These are phyloP conservation scores for Mortierella sp. DNA, from an alignment of 371 early-diverging fungal species.

Conservation along the genomic window DNA sequence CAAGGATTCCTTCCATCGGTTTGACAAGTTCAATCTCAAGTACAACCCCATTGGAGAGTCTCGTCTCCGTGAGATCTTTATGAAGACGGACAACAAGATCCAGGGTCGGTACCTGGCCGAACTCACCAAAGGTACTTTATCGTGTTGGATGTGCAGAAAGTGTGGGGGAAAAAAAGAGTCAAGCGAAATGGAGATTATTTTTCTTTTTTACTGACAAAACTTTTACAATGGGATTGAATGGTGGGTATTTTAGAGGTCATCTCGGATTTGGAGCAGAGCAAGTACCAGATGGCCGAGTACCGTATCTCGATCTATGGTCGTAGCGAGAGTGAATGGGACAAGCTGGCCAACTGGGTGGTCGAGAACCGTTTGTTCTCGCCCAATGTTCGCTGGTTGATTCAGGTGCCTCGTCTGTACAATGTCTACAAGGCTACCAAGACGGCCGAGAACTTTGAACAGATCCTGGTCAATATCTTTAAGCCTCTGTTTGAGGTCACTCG, in stretches of 20 bases:
- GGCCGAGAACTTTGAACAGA: conserved; percentile 83
- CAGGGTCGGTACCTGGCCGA: conserved; percentile 95
- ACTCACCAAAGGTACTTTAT: conserved; percentile 85
- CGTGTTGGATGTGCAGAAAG: too few species aligned
- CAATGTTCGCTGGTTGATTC: conserved; percentile 98
- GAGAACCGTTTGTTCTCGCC: conserved; percentile 90
- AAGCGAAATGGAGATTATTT: too few species aligned
- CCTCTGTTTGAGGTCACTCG: conserved; percentile 95
- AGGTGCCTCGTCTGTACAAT: conserved; percentile 95
- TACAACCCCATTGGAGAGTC: conserved; percentile 94
- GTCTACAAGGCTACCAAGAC: conserved; percentile 81
- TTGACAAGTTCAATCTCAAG: conserved; percentile 98
- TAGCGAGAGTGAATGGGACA: conserved; percentile 89
- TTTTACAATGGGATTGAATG: too few species aligned
- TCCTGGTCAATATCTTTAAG: conserved; percentile 90
- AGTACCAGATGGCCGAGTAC: conserved; percentile 96
- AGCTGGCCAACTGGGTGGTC: conserved; percentile 95
- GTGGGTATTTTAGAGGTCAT: conserved; percentile 76
- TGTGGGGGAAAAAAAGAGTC: too few species aligned
- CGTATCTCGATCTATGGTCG: conserved; percentile 95
- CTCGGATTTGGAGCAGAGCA: conserved; percentile 93
- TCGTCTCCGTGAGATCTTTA: conserved; percentile 78
- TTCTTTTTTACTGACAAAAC: too few species aligned
- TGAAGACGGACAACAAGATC: conserved; percentile 97
- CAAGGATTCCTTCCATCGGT: conserved; percentile 87